Conservation (phyloP, 139 green algal genomes). For the Astrephomene gubernaculifera region DNA sequence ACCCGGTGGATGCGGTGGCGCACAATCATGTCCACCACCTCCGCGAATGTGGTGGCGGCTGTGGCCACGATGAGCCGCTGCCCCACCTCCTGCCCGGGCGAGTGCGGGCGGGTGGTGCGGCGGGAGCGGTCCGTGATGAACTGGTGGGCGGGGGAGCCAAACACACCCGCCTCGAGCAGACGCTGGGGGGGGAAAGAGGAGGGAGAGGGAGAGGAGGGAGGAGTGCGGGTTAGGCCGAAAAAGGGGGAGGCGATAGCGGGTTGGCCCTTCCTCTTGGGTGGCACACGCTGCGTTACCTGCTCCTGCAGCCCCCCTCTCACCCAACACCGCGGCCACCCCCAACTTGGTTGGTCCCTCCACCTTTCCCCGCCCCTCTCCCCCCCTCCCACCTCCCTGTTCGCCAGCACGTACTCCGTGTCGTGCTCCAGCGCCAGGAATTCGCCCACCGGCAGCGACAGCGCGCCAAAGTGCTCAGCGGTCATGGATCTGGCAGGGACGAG, state of each 20-base stretch:
- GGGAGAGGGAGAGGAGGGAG: background rate
- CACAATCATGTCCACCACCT: conserved; percentile 73
- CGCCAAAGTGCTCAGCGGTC: conserved; percentile 78
- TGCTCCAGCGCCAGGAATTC: conserved; percentile 89
- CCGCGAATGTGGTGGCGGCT: conserved; percentile 44
- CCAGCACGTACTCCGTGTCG: conserved; percentile 66
- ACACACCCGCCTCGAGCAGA: conserved; percentile 53
- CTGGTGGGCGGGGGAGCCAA: conserved; percentile 51
- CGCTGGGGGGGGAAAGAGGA: background rate
- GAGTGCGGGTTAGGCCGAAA: background rate
- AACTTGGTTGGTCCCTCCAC: too few relatives aligned
- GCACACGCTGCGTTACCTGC: background rate
- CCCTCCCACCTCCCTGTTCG: conserved; percentile 30
- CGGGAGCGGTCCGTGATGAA: conserved; percentile 42
- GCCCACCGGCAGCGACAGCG: conserved; percentile 83
- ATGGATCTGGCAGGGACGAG: conserved; percentile 52
- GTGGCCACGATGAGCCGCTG: conserved; percentile 71
- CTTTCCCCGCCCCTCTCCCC: conserved; percentile 32
- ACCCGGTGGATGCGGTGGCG: conserved; percentile 77
- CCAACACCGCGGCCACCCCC: background rate
- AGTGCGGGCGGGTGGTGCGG: conserved; percentile 52
- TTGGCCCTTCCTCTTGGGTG: background rate
- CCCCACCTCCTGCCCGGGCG: conserved; percentile 72
- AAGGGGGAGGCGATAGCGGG: background rate
- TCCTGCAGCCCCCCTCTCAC: background rate